Base-by-base conservation (phyloP, 1,284 basidiomycete species). In the Gymnopus androsaceus region DNA sequence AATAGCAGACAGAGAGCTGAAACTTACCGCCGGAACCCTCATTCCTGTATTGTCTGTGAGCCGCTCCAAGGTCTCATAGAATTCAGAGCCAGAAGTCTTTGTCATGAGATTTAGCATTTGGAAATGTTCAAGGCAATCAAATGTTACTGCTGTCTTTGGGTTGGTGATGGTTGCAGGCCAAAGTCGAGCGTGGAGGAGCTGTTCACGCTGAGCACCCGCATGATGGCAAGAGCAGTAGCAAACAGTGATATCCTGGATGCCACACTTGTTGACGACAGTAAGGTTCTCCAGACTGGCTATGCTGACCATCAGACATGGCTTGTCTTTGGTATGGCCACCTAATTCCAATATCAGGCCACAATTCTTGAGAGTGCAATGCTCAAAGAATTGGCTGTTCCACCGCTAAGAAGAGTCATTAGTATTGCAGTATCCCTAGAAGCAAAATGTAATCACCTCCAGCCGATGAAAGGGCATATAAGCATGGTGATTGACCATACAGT, bases 71-170 rank as follows among this genome's bases (percentile, higher is more conserved):
- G 56, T 40, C 4, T 65, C 58, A 38, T 68, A 69, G 38, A 62
- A 70, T 28, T 69, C 64, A 21, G 60, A 66, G 0, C 51, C 59
- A 0, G 66, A 67, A 1, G 61, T 59, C 48, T 69, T 69, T 0
- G 61, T 65, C 28, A 63, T 53, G 37, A 65, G 66, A 0, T 61
- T 63, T 0, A 70, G 38, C 0, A 68, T 42, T 6, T 72, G 62
- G 45, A 66, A 69, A 6, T 23, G 23, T 9, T 67, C 56, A 71
- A 55, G 7, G 63, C n/a, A 30, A 0, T 36, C 8, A 33, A 70
- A 69, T 0, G 67, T 68, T 1, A 58, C 60, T 0, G 64, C 67
- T 1, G 63, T 66, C 25, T 56, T 55, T 0, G 64, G 68, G 23
- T 64, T 53, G 0, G 17, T 49, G 1, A 54, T 38, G 2, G 61